Conservation (phyloP, 2,329 filamentous ascomycete genomes). For the Microsporum ferrugineum region DNA sequence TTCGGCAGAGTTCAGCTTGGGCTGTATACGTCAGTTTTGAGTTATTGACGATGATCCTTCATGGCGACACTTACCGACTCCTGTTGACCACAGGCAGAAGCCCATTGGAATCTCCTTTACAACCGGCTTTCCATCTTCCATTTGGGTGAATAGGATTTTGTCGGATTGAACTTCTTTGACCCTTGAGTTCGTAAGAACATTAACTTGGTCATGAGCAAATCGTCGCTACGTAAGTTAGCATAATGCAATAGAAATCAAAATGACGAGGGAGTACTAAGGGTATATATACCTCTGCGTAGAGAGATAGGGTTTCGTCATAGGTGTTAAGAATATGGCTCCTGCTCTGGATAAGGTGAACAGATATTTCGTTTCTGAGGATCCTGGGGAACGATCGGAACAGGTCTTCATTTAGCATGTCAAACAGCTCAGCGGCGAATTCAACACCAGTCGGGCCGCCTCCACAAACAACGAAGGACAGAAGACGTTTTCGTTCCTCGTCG, state of each 20-base stretch:
- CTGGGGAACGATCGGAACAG: constrained; percentile 71
- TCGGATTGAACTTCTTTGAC: constrained; percentile 80
- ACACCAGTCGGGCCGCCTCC: constrained; percentile 94
- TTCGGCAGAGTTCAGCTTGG: constrained; percentile 69
- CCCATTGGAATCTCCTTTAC: constrained; percentile 90
- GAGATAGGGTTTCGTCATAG: constrained; percentile 87
- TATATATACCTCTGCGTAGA: constrained; percentile 62
- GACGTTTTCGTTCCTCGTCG: constrained; percentile 72
- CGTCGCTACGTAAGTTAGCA: constrained; percentile 41
- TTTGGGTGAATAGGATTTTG: constrained; percentile 80
- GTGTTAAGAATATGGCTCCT: constrained; percentile 93
- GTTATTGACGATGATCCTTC: neutral
- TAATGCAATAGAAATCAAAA: neutral
- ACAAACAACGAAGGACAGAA: constrained; percentile 91
- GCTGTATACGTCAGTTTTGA: constrained; percentile 29
- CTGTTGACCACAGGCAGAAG: constrained; percentile 96
- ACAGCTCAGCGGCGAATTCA: constrained; percentile 93
- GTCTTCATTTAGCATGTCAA: constrained; percentile 93
- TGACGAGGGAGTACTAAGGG: neutral
- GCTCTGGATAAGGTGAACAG: constrained; percentile 92
- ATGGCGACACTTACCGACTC: constrained; percentile 46
- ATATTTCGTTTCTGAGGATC: constrained; percentile 91
- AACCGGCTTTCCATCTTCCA: constrained; percentile 60
- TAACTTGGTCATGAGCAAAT: constrained; percentile 81
- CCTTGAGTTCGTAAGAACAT: constrained; percentile 82